Evolutionary conservation across 1,139 yeast species (phyloP).

Genomic region (Tardiomyces blankii): DNA sequence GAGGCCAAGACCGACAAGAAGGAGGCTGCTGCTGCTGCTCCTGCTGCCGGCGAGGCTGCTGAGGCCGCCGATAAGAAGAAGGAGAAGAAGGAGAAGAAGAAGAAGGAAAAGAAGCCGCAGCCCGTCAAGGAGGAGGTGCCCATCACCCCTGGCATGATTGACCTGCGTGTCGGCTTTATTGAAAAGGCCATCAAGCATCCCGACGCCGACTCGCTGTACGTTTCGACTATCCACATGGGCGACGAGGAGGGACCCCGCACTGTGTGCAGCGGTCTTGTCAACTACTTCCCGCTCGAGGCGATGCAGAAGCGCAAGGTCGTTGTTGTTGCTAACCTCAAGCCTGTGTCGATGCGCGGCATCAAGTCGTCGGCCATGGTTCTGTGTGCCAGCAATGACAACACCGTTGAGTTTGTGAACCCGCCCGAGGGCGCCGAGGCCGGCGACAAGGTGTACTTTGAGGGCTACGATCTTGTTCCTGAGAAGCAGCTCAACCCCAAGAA

Average conservation of each 20-base stretch:
- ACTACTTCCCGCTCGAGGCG: constrained; percentile 63
- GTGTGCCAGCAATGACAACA: constrained; percentile 66
- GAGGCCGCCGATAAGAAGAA: constrained; percentile 56
- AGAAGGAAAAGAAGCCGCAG: constrained; percentile 30
- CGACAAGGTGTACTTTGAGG: constrained; percentile 92
- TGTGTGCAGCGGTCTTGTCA: constrained; percentile 90
- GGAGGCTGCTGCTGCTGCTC: constrained; percentile 10
- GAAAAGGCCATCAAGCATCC: constrained; percentile 97
- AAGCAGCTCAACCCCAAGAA: constrained; percentile 94
- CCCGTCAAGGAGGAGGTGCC: constrained; percentile 45
- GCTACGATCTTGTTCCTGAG: constrained; percentile 71
- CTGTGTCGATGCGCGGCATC: constrained; percentile 89
- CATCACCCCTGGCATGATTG: constrained; percentile 75
- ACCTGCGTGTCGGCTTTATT: constrained; percentile 91
- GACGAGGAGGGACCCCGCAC: constrained; percentile 97
- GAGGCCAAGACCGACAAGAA: constrained; percentile 8
- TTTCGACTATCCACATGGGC: constrained; percentile 93
- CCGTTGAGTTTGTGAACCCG: constrained; percentile 88
- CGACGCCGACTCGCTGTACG: constrained; percentile 92
- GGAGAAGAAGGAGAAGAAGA: constrained; percentile 46
- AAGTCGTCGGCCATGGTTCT: constrained; percentile 94
- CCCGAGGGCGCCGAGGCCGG: constrained; percentile 95
- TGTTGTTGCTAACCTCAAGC: constrained; percentile 79
- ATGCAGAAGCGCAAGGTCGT: constrained; percentile 78
- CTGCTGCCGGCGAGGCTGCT: constrained; percentile 15